Percentiles rank a stretch among this genome's conserved stretches.
phyloP scores from a whole-genome alignment of 2,329 filamentous ascomycete genomes.

The Aschersonia sp. region DNA sequence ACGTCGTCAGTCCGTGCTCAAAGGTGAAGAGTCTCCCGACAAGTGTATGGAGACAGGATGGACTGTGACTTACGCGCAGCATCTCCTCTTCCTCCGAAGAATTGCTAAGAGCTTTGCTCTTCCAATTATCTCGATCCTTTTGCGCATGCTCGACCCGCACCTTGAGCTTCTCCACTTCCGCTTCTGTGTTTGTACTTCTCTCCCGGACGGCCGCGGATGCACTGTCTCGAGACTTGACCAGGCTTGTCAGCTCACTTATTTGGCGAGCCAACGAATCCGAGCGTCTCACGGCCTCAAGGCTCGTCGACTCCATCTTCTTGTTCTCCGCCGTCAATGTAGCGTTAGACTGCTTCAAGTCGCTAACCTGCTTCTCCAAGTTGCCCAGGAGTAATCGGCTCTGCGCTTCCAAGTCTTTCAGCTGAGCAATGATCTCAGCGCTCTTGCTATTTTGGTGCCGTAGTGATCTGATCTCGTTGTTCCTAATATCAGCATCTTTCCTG shows the following conservation, averaged over 20 bases:
- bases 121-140: slow-evolving; percentile 77
- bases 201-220: slow-evolving; percentile 35
- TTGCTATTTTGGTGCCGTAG: slow-evolving; percentile 74
- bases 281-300: slow-evolving; percentile 53
- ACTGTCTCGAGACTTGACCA: slow-evolving; percentile 64
- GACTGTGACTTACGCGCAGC: slow-evolving; percentile 51
- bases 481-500: slow-evolving; percentile 82
- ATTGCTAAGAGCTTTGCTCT: slow-evolving; percentile 66
- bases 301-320: slow-evolving; percentile 58
- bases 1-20: slow-evolving; percentile 9
- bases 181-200: slow-evolving; percentile 46
- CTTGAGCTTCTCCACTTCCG: slow-evolving; percentile 68
- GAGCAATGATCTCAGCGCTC: slow-evolving; percentile 83
- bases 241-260: slow-evolving; percentile 57
- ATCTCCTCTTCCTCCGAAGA: slow-evolving; percentile 72
- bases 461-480: slow-evolving; percentile 64
- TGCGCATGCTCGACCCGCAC: slow-evolving; percentile 62
- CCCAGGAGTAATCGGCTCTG: slow-evolving; percentile 60
- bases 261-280: slow-evolving; percentile 63
- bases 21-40: neutral
- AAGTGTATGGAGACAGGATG: slow-evolving; percentile 9
- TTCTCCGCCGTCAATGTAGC: slow-evolving; percentile 56
- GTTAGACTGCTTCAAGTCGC: slow-evolving; percentile 68
- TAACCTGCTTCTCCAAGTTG: slow-evolving; percentile 83
- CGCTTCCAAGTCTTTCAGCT: slow-evolving; percentile 80